Evolutionary conservation across 2,329 filamentous ascomycete genomes (phyloP), one percentile per base, ranked within the genome.

Genomic region (Fusarium continuum): DNA sequence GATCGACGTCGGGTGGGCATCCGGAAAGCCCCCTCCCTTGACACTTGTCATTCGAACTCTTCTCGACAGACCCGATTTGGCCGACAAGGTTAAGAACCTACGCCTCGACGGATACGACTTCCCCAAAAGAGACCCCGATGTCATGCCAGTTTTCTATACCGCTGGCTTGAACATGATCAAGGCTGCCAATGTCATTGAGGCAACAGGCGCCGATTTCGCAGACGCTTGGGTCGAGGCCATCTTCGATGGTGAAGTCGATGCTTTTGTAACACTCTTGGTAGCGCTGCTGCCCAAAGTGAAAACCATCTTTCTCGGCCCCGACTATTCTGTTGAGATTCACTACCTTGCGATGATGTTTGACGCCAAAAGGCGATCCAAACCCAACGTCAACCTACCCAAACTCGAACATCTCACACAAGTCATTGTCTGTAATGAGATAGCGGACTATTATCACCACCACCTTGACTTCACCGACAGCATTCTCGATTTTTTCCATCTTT

Each of bases 251-350:
- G 13, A 19, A 2, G 3, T 57, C 13, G 50, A 55, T 3, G 31
- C 22, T 16, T 9, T 55, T 1, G 40, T 55, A 6, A 16, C 41
- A 3, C 35, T 55, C 2, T 6, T 57, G 6, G 5, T 57, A 7
- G 14, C 14, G 4, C n/a, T 36, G 4, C 8, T 41, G 2, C 41
- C 55, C 2, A 35, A 6, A 1, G 4, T 48, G 10, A 36, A 6
- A 14, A 25, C 3, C 1, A 13, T 57, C 1, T 46, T 11, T 10
- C 35, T 55, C 0, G 55, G 40, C 2, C 11, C 7, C 1, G 20
- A 36, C 6, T 48, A 47, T 4, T 16, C 34, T 4, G 13, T 26
- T 10, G 34, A 57, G 3, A 16, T 34, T 4, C 6, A 2, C 8
- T 36, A n/a, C 1, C 19, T 55, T 9, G 29, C 14, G 14, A 1